Base-by-base conservation (phyloP, 495 filamentous ascomycete species). In the Penicillium arizonense region DNA sequence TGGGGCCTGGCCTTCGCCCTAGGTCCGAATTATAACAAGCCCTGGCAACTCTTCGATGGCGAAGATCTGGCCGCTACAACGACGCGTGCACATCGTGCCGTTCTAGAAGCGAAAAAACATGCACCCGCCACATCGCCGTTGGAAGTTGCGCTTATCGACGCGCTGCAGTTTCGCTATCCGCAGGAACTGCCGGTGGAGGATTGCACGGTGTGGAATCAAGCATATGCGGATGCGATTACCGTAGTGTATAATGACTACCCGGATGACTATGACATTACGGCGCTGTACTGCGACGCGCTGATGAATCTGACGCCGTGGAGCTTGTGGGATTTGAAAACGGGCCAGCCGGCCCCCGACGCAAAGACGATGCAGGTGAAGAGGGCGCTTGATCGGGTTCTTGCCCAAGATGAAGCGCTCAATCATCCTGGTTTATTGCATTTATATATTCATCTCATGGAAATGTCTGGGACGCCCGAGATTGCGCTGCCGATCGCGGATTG, bases 371-470 rank as follows among this genome's bases (percentile, higher is more conserved):
- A 88, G 37, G 75, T 74, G 1, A 84, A 82, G 47, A 45, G 35
- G 0, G 72, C 82, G 1, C 69, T 90, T 16, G 82, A 88, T 32
- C 61, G 55, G 4, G 78, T 73, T 2, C 63, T 90, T 36, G 47
- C 66, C 2, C 61, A 59, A 5, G 61, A 74, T 6, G 72, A 69
- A 4, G 70, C 71, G n/a, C 58, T 69, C 3, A 42, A 53, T 9
- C 82, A 88, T 52, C 84, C 86, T 0, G 86, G 85, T 2, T 64
- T 89, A 3, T 60, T 89, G 20, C 86, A 89, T 59, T 64, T 87
- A 2, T 88, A 88, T 53, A 87, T 88, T 47, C 87, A 90, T 58
- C 72, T 87, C 12, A 86, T 87, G 81, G 86, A 90, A 59, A 88
- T 88, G 85, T 88, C 84, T 3, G 54, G 63, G 0, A 75, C 74